Evolutionary conservation across 1,284 basidiomycete species (phyloP).

Genomic region (Puccinia hordei): DNA sequence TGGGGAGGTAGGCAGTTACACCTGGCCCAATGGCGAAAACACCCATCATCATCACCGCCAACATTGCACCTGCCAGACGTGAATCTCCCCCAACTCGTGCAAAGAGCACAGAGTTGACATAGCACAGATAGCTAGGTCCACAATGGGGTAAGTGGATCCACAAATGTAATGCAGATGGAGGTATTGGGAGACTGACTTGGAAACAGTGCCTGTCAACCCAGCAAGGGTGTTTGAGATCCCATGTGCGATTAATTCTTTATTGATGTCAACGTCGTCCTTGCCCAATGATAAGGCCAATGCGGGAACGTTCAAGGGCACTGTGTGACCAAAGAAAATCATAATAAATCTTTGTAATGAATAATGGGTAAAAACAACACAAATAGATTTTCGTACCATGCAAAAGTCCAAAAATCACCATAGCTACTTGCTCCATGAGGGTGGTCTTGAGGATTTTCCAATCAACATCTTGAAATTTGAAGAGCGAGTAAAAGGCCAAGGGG

Average conservation of each 20-base stretch:
- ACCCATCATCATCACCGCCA: slow-evolving; percentile 73
- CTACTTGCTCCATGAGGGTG: slow-evolving; percentile 62
- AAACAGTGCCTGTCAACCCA: slow-evolving; percentile 76
- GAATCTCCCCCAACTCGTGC: slow-evolving; percentile 91
- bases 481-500: slow-evolving; percentile 59
- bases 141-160: not conserved
- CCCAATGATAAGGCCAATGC: slow-evolving; percentile 90
- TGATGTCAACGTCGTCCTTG: slow-evolving; percentile 84
- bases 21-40: slow-evolving; percentile 80
- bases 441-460: slow-evolving; percentile 58
- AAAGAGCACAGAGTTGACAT: slow-evolving; percentile 63
- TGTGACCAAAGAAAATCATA: not conserved
- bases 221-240: slow-evolving; percentile 86
- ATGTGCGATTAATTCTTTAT: slow-evolving; percentile 88
- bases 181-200: slow-evolving; percentile 52
- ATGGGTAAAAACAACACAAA: not conserved
- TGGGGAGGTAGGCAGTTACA: slow-evolving; percentile 78
- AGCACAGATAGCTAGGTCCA: slow-evolving; percentile 49
- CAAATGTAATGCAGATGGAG: not conserved
- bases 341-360: not conserved
- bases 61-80: slow-evolving; percentile 78
- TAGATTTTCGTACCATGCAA: slow-evolving; percentile 66
- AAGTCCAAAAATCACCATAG: slow-evolving; percentile 80
- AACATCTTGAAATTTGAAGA: slow-evolving; percentile 58
- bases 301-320: slow-evolving; percentile 65